Base-by-base conservation (phyloP, 805 yeast species). In the Scheffersomyces spartinae region DNA sequence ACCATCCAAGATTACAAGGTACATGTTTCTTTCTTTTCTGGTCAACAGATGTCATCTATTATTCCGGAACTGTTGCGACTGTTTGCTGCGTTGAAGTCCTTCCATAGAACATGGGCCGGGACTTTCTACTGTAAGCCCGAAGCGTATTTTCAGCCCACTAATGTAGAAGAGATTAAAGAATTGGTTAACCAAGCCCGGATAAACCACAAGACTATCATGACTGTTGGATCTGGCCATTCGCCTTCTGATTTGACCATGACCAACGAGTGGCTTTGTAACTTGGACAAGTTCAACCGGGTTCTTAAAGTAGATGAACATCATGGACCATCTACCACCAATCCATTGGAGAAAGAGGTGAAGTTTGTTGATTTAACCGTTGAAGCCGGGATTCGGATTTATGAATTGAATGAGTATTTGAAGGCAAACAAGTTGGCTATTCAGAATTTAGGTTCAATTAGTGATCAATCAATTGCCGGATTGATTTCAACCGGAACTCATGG, bases 401-500 rank as follows among this genome's bases (percentile, higher is more conserved):
- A 82, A 45, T 54, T 88, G 44, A 84, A 81, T 48, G 73, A 73
- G 7, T 61, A 62, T 32, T 61, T 88, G 33, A 76, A 71, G 14
- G 34, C 57, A 8, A 64, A 69, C 34, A 77, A 79, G 1, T 66
- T 83, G 31, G 93, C 95, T 4, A 60, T 88, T 30, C 97, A 88
- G 51, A 88, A 81, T 42, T 59, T 91, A 41, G 97, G 97, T 1
- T 85, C 96, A 1, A 88, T 88, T 27, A 74, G 91, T 20, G 95
- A 84, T 34, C 97, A 88, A 48, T 80, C 94, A 9, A 63, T 85
- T 14, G 97, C 94, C 3, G 98, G 98, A n/a, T 74, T 86, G 36
- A 84, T 91, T 23, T 79, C 94, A 2, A 88, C 97, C 0, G 97
- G 97, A 15, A 85, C 97, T 1, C 98, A 88, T 45, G 98, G 98